Conservation (phyloP, 2,329 filamentous ascomycete genomes). For the Colletotrichum sp. region DNA sequence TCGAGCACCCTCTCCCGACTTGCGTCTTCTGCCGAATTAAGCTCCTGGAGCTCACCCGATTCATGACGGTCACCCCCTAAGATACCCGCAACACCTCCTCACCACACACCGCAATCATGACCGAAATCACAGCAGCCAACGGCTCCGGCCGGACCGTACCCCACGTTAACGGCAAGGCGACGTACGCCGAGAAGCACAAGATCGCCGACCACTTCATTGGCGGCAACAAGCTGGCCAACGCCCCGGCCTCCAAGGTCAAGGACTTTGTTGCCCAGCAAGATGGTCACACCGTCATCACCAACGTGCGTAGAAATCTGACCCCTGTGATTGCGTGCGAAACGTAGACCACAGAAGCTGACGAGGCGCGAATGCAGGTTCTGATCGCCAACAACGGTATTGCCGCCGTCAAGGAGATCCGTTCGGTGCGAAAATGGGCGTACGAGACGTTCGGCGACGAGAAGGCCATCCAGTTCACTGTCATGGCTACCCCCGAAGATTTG, state of each 20-base stretch:
- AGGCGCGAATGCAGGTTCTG: constrained; percentile 69
- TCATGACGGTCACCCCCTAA: constrained; percentile 23
- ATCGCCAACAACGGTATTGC: constrained; percentile 99
- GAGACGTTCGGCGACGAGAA: constrained; percentile 98
- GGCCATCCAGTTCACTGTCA: constrained; percentile 98
- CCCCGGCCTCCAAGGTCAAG: constrained; percentile 86
- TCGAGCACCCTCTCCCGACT: not conserved
- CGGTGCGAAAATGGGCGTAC: constrained; percentile 99
- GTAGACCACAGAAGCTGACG: constrained; percentile 2
- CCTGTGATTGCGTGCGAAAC: not conserved
- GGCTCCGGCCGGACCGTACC: constrained; percentile 55
- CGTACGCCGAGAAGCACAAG: constrained; percentile 81
- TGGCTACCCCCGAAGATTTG: constrained; percentile 98
- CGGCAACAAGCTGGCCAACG: constrained; percentile 85
- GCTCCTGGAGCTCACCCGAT: constrained; percentile 18
- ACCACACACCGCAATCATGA: constrained; percentile 45
- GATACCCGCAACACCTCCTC: constrained; percentile 15
- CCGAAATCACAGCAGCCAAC: constrained; percentile 48
- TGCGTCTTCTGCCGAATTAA: not conserved
- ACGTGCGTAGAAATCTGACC: constrained; percentile 63
- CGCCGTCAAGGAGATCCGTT: constrained; percentile 98
- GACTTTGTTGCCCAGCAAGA: constrained; percentile 91
- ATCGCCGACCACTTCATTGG: constrained; percentile 95
- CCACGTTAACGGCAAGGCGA: constrained; percentile 62
- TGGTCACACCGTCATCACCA: constrained; percentile 98